Conservation (phyloP, 139 green algal genomes). For the Chlorella sp. region DNA sequence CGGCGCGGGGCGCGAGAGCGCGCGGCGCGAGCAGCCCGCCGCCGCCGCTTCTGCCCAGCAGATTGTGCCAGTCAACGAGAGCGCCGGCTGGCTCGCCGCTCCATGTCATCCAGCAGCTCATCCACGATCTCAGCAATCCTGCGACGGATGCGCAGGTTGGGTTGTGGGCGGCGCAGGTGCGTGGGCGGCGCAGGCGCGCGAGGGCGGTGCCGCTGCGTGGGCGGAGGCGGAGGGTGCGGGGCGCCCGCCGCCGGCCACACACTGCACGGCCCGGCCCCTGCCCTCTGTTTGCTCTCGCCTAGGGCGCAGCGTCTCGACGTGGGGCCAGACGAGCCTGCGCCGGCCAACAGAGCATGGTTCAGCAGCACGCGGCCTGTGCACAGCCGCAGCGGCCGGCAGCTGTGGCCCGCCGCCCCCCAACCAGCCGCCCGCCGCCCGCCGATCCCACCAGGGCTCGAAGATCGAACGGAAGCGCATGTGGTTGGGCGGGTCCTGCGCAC, state of each 20-base stretch:
- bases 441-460: slow-evolving; percentile 26
- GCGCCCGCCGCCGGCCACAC: slow-evolving; percentile 31
- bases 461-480: slow-evolving; percentile 46
- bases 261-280: not conserved
- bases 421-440: not conserved
- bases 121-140: no score
- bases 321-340: not conserved
- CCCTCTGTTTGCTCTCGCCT: not conserved
- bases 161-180: not conserved
- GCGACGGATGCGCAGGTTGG: no score
- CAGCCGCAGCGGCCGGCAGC: not conserved
- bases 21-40: no score
- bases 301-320: slow-evolving; percentile 10
- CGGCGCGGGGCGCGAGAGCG: no score
- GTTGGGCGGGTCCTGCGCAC: slow-evolving; percentile 36
- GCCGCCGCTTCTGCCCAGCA: no score
- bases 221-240: slow-evolving; percentile 31
- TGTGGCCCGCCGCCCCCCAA: not conserved
- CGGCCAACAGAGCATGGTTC: not conserved
- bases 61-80: no score
- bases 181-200: not conserved
- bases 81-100: no score
- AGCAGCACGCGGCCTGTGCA: no score
- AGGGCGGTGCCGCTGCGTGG: not conserved
- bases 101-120: slow-evolving; percentile 8